Conservation (phyloP, 306 rosid genomes). For the Abrus pulchellus region DNA sequence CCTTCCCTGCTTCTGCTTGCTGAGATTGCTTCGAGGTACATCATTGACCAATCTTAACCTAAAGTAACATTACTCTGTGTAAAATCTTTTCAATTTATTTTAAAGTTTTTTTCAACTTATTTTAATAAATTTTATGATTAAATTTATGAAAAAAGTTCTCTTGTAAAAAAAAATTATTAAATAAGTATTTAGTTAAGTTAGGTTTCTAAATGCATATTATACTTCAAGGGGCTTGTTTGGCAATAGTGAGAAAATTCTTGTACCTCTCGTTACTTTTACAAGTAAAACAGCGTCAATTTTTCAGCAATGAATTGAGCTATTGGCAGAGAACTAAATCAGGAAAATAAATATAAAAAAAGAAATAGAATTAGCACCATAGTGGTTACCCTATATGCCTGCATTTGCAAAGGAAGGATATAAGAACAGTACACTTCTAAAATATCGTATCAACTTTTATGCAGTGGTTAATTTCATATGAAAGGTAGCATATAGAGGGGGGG, state of each 20-base stretch:
- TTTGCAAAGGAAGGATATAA: conserved; percentile 31
- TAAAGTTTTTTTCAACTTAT: too few relatives aligned
- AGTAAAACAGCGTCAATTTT: neutral
- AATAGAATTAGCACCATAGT: neutral
- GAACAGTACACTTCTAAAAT: neutral
- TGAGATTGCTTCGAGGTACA: conserved; percentile 53
- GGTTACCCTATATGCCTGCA: neutral
- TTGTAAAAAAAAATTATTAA: too few relatives aligned
- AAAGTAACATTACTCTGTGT: neutral
- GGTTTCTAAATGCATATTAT: too few relatives aligned
- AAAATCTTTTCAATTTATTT: too few relatives aligned
- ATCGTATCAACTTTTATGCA: conserved; percentile 11
- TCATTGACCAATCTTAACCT: conserved; percentile 1
- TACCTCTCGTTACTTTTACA: neutral
- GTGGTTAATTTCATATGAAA: conserved; percentile 17
- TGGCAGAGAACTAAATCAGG: conserved; percentile 12
- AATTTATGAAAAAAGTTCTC: too few relatives aligned
- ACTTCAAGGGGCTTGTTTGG: neutral
- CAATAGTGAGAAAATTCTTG: neutral
- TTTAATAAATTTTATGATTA: too few relatives aligned
- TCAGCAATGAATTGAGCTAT: conserved; percentile 17
- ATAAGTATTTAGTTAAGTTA: too few relatives aligned
- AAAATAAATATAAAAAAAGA: neutral
- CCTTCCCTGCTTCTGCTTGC: conserved; percentile 63
- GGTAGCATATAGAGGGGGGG: neutral